Base-by-base conservation (phyloP, 192 early-diverging fungal genomes). In the Glomus cerebriforme region DNA sequence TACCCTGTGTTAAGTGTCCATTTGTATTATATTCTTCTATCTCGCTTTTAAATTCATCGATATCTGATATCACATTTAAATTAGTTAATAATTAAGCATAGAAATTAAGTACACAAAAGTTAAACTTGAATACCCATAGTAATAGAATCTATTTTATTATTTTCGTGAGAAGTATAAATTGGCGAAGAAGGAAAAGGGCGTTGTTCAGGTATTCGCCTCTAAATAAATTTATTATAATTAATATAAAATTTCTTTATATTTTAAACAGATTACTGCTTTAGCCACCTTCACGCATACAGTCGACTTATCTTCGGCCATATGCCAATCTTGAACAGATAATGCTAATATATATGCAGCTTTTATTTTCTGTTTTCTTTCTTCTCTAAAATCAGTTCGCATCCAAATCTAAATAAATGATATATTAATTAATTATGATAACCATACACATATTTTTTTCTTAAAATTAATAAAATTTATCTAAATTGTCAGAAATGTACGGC, bases 281-380 rank as follows among this genome's bases (percentile, higher is more conserved):
- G 79, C 84, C 82, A 92, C 91, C 69, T 86, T 82, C 8, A 93
- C 81, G 81, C 94, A 96, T 19, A 94, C 54, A 24, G 73, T 73
- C 2, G 89, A 82, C 81, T 94, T 94, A 81, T 95, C 91, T 7
- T 81, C 77, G 7, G 91, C 79, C 34, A 80, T 72, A 86, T 95
- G 94, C 92, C 92, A 96, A 54, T 93, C 94, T 86, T 91, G 84
- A 9, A 93, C 83, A 80, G 88, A 88, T 54, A 84, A 83, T 0
- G 90, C 89, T 1, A 96, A 66, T 49, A 83, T 88, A 77, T 84
- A 92, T 0, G 95, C 92, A 17, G 83, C 86, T 9, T 89, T 91
- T 35, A 92, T 91, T 82, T 96, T 96, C 94, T 93, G 95, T 54
- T 87, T 88, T 54, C 90, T 83, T 79, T 96, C 95, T 73, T 96